Evolutionary conservation across 148 eudicot genomes (phyloP).

Genomic region (Rhododendron henanense): DNA sequence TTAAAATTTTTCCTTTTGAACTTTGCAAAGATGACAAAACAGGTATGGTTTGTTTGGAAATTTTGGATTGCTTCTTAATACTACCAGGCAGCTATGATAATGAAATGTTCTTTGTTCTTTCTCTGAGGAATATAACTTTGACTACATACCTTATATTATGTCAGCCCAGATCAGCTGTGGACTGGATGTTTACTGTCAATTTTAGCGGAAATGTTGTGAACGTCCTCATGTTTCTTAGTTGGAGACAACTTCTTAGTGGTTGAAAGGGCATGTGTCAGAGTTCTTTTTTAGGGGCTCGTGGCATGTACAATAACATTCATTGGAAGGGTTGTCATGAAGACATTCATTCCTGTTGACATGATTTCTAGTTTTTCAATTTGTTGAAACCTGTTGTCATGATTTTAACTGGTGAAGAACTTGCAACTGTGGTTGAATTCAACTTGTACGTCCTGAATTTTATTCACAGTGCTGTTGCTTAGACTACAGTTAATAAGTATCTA

Average conservation of each 20-base stretch:
- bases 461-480: neutral
- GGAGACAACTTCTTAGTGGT: neutral
- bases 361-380: neutral
- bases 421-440: neutral
- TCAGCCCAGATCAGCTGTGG: neutral
- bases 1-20: neutral
- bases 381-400: neutral
- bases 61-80: neutral
- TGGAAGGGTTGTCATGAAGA: neutral
- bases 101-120: neutral
- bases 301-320: neutral
- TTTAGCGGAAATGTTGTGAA: neutral
- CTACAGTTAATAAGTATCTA: neutral
- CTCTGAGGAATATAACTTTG: neutral
- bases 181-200: neutral
- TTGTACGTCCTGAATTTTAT: neutral
- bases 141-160: neutral
- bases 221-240: neutral
- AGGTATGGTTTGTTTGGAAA: neutral
- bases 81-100: neutral
- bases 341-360: neutral
- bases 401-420: neutral
- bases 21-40: neutral
- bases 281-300: neutral
- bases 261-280: neutral